Base-by-base conservation (phyloP, 441 rosid species). In the Macaranga tanarius region DNA sequence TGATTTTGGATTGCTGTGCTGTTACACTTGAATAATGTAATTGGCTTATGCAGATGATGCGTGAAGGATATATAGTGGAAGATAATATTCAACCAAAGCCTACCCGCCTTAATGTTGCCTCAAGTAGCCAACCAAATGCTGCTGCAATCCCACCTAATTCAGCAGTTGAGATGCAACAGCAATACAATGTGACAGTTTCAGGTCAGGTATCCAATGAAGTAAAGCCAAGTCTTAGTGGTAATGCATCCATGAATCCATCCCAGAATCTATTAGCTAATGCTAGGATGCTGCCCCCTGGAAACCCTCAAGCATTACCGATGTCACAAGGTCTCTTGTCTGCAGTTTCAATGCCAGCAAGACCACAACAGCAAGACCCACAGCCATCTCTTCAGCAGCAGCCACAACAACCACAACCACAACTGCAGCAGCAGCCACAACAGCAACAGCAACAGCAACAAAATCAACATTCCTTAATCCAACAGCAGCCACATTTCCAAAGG, bases 211-310 rank as follows among this genome's bases (percentile, higher is more conserved):
- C 85, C 16, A 77, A 68, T 73, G 98, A 92, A 68, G 82, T 81
- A n/a, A 87, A 86, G 81, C 86, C 88, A 45, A 85, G 76, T 76
- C 81, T 80, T 75, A 69, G 87, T 68, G 83, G 86, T 74, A 88
- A 80, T 75, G 73, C 81, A 25, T 78, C 96, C 40, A 42, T 82
- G 25, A 84, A 79, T 77, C 70, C 92, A 11, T 73, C 92, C 57
- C 88, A 84, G 71, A 89, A 80, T 83, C 70, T 80, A 61, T 73
- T 83, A 62, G 84, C 84, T 67, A 89, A 83, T 71, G 72, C 87
- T 55, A 86, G 98, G 81, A 88, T 87, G 89, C 82, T 85, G 68
- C 96, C 92, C 72, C 85, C 96, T 67, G 87, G 91, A 72, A 96
- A 87, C 73, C 75, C 90, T 64, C 97, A 92, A 81, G 80, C 87